A percentile compares a stretch with the other conserved stretches of the same genome.
phyloP scores from a whole-genome alignment of 176 grass and related monocot species.

The Areca catechu region DNA sequence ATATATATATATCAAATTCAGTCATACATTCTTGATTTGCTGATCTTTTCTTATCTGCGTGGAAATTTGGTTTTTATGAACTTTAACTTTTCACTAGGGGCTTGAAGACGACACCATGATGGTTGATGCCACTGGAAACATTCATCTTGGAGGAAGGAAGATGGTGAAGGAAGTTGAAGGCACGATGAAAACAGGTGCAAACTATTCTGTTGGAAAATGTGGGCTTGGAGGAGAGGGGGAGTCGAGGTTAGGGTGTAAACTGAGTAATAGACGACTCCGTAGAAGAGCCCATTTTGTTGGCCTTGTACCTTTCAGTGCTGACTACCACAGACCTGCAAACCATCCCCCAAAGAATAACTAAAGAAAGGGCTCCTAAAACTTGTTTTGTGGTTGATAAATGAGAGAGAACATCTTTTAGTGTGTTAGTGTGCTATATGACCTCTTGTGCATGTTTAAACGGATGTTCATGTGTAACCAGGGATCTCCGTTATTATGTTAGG shows the following conservation, averaged over 20 bases:
- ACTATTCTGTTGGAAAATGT: slow-evolving; percentile 49
- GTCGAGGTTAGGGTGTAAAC: slow-evolving; percentile 35
- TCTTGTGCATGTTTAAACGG: too few relatives aligned
- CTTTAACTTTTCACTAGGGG: slow-evolving; percentile 16
- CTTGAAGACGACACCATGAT: slow-evolving; percentile 15
- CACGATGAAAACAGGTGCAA: slow-evolving; percentile 47
- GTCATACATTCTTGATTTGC: too few relatives aligned
- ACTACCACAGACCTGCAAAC: slow-evolving; percentile 35
- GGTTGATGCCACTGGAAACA: slow-evolving; percentile 9
- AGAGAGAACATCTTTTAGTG: too few relatives aligned
- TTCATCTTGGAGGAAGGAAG: slow-evolving; percentile 11
- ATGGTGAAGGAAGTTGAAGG: slow-evolving; percentile 10
- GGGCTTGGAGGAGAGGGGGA: slow-evolving; percentile 30
- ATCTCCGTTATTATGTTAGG: too few relatives aligned
- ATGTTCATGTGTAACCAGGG: too few relatives aligned
- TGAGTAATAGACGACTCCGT: slow-evolving; percentile 31
- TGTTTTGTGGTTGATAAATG: not conserved
- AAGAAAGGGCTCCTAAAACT: slow-evolving; percentile 19
- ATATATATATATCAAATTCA: too few relatives aligned
- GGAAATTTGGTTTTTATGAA: too few relatives aligned
- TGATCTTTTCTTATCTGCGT: too few relatives aligned
- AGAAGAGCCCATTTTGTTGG: slow-evolving; percentile 37
- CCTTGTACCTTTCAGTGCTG: slow-evolving; percentile 48
- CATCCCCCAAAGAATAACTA: slow-evolving; percentile 88
- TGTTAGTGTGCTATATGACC: too few relatives aligned